A percentile compares a stretch with the other conserved stretches of the same genome.
Evolutionary conservation across 1,284 basidiomycete species (phyloP).

Genomic region (Austroboletus niveus): DNA sequence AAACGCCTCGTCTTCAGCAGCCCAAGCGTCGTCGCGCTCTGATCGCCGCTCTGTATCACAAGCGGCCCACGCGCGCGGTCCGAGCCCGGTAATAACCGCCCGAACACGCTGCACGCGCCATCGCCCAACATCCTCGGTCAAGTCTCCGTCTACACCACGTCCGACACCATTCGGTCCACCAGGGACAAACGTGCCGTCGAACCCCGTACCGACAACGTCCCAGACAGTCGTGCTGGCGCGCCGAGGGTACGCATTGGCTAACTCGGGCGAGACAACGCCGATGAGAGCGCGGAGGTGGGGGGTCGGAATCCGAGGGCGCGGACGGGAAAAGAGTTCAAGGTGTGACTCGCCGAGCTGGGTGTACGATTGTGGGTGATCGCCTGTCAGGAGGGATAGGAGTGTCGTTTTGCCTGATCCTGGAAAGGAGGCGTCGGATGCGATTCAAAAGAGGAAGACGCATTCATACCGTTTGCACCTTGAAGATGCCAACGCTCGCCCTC

Average conservation of each 20-base stretch:
- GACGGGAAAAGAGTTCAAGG: too few relatives aligned
- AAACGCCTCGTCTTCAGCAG: too few relatives aligned
- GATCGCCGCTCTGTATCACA: too few relatives aligned
- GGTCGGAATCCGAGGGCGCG: constrained; percentile 73
- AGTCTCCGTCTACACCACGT: constrained; percentile 30
- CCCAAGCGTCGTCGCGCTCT: too few relatives aligned
- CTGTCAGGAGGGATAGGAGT: constrained; percentile 53
- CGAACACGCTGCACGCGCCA: constrained; percentile 49
- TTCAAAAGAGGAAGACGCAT: constrained; percentile 22
- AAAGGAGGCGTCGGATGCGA: too few relatives aligned
- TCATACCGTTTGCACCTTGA: constrained; percentile 80
- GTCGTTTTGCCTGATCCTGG: too few relatives aligned
- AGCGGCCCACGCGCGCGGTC: constrained; percentile 11
- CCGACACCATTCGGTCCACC: constrained; percentile 42
- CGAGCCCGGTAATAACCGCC: constrained; percentile 15
- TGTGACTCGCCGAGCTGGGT: constrained; percentile 43
- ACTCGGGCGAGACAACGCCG: too few relatives aligned
- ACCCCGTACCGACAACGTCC: constrained; percentile 84
- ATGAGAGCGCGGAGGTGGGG: constrained; percentile 33
- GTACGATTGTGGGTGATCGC: constrained; percentile 94
- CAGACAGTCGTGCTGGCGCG: constrained; percentile 62
- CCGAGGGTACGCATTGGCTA: background rate
- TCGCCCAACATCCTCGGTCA: constrained; percentile 34
- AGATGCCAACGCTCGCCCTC: constrained; percentile 87
- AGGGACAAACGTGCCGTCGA: constrained; percentile 76